Conservation (phyloP, 306 rosid genomes). For the Citrullus amarus region DNA sequence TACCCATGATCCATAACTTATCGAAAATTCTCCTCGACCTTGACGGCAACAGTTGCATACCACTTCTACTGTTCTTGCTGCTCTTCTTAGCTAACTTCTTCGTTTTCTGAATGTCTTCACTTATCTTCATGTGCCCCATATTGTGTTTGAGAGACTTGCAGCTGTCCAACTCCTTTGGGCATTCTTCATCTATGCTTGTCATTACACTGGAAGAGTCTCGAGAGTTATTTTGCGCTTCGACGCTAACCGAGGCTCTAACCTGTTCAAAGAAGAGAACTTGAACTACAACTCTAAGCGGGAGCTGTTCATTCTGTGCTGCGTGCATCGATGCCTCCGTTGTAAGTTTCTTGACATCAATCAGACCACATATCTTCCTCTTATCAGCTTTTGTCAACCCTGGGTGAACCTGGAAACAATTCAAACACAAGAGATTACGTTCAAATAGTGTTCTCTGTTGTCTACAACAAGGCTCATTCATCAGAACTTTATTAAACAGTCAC, state of each 20-base stretch:
- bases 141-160: slow-evolving; percentile 39
- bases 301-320: slow-evolving; percentile 86
- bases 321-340: slow-evolving; percentile 56
- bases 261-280: slow-evolving; percentile 90
- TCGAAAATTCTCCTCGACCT: slow-evolving; percentile 87
- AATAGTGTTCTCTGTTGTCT: too few species aligned
- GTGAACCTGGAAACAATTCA: slow-evolving; percentile 47
- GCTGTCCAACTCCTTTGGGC: slow-evolving; percentile 27
- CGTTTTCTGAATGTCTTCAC: slow-evolving; percentile 31
- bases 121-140: slow-evolving; percentile 41
- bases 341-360: slow-evolving; percentile 76
- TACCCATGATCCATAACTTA: slow-evolving; percentile 64
- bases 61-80: slow-evolving; percentile 75
- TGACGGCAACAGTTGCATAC: slow-evolving; percentile 65
- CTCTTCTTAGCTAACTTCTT: slow-evolving; percentile 49
- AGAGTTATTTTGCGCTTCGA: background rate
- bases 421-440: background rate
- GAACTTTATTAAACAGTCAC: background rate
- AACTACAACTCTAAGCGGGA: slow-evolving; percentile 83
- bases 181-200: slow-evolving; percentile 28
- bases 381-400: slow-evolving; percentile 59
- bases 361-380: slow-evolving; percentile 55
- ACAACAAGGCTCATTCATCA: background rate
- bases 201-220: slow-evolving; percentile 14
- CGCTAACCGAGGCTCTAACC: slow-evolving; percentile 42